These are phyloP conservation scores for Ploettnerulaceae sp. DNA, from an alignment of 2,329 filamentous ascomycete species.

Conservation along the genomic window DNA sequence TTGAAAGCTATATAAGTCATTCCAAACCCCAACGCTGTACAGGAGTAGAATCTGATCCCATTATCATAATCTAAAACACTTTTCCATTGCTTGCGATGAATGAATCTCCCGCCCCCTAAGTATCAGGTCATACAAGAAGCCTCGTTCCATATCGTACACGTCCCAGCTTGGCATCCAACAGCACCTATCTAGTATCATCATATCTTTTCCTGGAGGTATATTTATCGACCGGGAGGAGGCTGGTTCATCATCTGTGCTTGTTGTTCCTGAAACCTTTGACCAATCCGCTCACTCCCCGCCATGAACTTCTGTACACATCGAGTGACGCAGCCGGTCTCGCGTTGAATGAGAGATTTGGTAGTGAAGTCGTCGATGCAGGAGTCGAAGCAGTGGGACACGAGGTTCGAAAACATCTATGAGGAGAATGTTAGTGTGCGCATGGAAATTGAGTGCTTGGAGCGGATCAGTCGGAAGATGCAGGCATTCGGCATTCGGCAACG, in stretches of 20 bases:
- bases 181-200: background rate
- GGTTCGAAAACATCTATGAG: slow-evolving; percentile 54
- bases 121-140: slow-evolving; percentile 12
- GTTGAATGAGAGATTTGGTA: slow-evolving; percentile 83
- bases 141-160: slow-evolving; percentile 12
- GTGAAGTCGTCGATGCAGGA: slow-evolving; percentile 98
- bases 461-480: background rate
- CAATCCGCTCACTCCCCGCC: slow-evolving; percentile 83
- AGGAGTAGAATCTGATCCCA: slow-evolving; percentile 8
- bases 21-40: too few species aligned
- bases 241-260: slow-evolving; percentile 52
- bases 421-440: slow-evolving; percentile 12
- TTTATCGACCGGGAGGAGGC: slow-evolving; percentile 30
- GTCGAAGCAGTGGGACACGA: slow-evolving; percentile 88
- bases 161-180: background rate
- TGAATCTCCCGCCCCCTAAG: slow-evolving; percentile 6
- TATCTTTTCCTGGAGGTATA: background rate
- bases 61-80: slow-evolving; percentile 3
- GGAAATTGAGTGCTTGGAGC: background rate
- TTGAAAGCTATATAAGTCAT: too few species aligned
- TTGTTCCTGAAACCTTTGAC: slow-evolving; percentile 79
- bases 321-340: slow-evolving; percentile 88
- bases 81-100: background rate
- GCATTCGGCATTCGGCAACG: too few species aligned
- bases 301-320: slow-evolving; percentile 96